These are phyloP conservation scores for Nemania abortiva DNA, from an alignment of 2,329 filamentous ascomycete species.

Conservation along the genomic window DNA sequence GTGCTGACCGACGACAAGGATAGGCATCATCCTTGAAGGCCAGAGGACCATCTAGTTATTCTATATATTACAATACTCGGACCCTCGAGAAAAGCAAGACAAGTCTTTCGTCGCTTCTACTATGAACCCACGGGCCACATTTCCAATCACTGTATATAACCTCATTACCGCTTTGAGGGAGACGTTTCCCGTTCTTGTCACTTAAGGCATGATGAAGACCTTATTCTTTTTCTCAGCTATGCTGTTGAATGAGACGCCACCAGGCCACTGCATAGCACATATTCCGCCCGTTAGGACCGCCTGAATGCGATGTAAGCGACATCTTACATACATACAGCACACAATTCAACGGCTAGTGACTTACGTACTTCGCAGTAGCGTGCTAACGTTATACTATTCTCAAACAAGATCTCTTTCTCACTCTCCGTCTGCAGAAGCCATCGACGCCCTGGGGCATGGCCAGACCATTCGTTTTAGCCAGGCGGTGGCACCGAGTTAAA, in stretches of 20 bases:
- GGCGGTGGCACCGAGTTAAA: neutral
- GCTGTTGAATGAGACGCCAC: conserved; percentile 22
- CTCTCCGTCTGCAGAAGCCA: neutral
- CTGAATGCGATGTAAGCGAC: conserved; percentile 9
- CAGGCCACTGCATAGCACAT: conserved; percentile 8
- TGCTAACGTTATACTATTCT: neutral
- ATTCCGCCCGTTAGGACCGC: neutral
- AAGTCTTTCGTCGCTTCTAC: neutral
- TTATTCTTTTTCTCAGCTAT: conserved; percentile 28
- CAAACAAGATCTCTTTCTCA: neutral
- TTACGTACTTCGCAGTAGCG: neutral
- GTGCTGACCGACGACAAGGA: conserved; percentile 30
- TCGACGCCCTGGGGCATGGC: neutral
- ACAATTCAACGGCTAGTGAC: conserved; percentile 19
- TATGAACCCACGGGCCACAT: neutral
- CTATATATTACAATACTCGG: neutral
- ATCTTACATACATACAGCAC: conserved; percentile 1
- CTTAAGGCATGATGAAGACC: conserved; percentile 3
- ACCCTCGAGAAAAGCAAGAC: neutral
- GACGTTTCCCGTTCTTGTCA: neutral
- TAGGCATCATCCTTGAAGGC: conserved; percentile 11
- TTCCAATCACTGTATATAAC: neutral
- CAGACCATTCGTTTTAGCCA: conserved; percentile 1
- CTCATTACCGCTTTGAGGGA: neutral
- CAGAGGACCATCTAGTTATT: neutral